Evolutionary conservation across 306 rosid species (phyloP).

Genomic region (Clitoria ternatea): DNA sequence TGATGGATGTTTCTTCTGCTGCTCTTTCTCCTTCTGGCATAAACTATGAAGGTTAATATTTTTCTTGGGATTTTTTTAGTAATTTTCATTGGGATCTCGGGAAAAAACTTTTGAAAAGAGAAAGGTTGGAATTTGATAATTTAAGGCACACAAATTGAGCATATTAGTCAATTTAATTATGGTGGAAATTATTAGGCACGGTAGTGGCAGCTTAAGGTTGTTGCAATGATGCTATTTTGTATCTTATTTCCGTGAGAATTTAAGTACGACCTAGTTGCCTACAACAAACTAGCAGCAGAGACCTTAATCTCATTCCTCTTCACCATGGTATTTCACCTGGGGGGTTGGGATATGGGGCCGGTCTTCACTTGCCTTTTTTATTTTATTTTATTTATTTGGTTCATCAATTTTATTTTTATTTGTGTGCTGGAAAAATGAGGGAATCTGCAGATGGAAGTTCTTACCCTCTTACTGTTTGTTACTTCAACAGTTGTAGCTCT

Average conservation of each 20-base stretch:
- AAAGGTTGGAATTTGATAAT: constrained; percentile 11
- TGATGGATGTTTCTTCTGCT: constrained; percentile 61
- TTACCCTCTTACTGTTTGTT: constrained; percentile 19
- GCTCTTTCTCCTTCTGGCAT: constrained; percentile 94
- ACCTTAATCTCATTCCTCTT: constrained; percentile 15
- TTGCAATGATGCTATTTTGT: neutral
- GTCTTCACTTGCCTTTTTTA: neutral
- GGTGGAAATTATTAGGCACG: neutral
- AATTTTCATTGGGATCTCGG: constrained; percentile 1
- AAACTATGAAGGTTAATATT: constrained; percentile 80
- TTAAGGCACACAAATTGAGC: constrained; percentile 3
- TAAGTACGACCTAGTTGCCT: neutral
- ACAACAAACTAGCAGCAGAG: constrained; percentile 1
- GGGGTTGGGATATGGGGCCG: neutral
- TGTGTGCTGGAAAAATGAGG: neutral
- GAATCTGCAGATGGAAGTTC: constrained; percentile 5
- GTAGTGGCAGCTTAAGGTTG: constrained; percentile 14
- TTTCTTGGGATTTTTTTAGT: neutral
- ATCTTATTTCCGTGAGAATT: neutral
- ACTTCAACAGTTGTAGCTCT: constrained; percentile 73
- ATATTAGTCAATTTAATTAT: constrained; percentile 15
- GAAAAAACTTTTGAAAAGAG: constrained; percentile 1
- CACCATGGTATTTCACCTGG: neutral
- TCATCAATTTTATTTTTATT: neutral
- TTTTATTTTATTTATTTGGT: neutral